phyloP scores from a whole-genome alignment of 257 asterid genomes.

The Solanum pimpinellifolium region DNA sequence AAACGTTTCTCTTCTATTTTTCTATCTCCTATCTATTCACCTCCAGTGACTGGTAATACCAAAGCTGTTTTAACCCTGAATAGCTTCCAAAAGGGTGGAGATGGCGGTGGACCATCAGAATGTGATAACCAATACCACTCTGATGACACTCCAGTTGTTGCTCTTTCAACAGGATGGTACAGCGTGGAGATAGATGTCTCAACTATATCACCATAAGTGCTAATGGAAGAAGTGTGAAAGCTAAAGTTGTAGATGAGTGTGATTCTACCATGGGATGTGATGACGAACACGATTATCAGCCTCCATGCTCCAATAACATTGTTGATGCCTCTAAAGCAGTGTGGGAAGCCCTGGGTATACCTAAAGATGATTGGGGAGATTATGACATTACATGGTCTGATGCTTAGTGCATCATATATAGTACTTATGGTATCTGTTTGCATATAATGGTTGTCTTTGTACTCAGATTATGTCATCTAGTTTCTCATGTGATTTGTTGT shows the following conservation, averaged over 20 bases:
- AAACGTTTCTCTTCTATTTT: too few relatives aligned
- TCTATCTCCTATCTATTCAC: too few relatives aligned
- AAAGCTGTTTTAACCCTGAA: constrained; percentile 27
- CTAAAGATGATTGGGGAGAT: constrained; percentile 19
- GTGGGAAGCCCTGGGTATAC: constrained; percentile 30
- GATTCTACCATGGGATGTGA: constrained; percentile 42
- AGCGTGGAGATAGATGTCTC: constrained; percentile 16
- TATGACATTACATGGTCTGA: constrained; percentile 35
- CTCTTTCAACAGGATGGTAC: constrained; percentile 36
- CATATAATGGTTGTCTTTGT: background rate
- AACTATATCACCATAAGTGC: constrained; percentile 12
- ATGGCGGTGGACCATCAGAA: constrained; percentile 32
- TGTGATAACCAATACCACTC: constrained; percentile 30
- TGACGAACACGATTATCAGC: constrained; percentile 30
- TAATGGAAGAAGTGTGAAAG: constrained; percentile 21
- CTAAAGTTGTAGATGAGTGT: constrained; percentile 36
- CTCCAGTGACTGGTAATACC: constrained; percentile 10
- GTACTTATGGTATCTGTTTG: background rate
- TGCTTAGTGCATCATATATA: constrained; percentile 2
- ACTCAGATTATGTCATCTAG: background rate
- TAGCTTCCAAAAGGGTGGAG: constrained; percentile 36
- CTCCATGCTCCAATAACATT: constrained; percentile 37
- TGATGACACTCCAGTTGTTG: constrained; percentile 23
- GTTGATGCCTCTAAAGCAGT: constrained; percentile 40
- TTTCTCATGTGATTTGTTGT: background rate